Conservation (phyloP, 169 alveolate genomes). For the Plasmodium cynomolgi region DNA sequence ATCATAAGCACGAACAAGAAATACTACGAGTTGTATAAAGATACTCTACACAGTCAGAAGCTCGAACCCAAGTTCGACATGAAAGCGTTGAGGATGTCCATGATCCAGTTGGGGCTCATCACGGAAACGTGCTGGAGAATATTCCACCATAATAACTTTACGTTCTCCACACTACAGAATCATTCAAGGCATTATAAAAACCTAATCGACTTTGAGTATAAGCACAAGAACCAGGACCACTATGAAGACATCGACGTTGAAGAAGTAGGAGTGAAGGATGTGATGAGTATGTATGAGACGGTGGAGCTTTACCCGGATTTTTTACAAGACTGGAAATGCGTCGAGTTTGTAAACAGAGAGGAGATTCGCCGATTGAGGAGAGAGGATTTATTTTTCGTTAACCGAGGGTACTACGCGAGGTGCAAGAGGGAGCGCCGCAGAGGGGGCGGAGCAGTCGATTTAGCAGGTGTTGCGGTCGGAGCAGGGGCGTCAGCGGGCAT, state of each 20-base stretch:
- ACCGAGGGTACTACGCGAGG: slow-evolving; percentile 20
- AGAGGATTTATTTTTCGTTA: slow-evolving; percentile 20
- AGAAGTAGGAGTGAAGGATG: slow-evolving; percentile 51
- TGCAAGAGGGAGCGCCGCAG: background rate
- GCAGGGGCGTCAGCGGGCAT: background rate
- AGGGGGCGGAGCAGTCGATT: background rate
- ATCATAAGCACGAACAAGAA: slow-evolving; percentile 46
- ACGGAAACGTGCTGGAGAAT: slow-evolving; percentile 69
- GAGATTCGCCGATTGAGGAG: slow-evolving; percentile 11
- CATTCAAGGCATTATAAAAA: slow-evolving; percentile 50
- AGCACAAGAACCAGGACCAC: slow-evolving; percentile 34
- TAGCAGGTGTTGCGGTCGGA: background rate
- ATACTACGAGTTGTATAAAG: slow-evolving; percentile 1
- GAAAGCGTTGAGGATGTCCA: slow-evolving; percentile 48
- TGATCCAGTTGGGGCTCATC: slow-evolving; percentile 44
- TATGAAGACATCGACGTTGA: slow-evolving; percentile 47
- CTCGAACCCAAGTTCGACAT: slow-evolving; percentile 19
- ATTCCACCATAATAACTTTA: slow-evolving; percentile 41
- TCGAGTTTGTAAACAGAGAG: slow-evolving; percentile 35
- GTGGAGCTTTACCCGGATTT: slow-evolving; percentile 56
- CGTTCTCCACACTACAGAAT: slow-evolving; percentile 42
- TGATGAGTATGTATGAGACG: slow-evolving; percentile 21
- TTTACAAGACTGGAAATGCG: background rate
- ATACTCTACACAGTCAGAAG: background rate
- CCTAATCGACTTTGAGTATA: slow-evolving; percentile 49